Percentiles rank a stretch among this genome's conserved stretches.
Evolutionary conservation across 805 yeast species (phyloP).

Genomic region (Wickerhamiella sorbophila): DNA sequence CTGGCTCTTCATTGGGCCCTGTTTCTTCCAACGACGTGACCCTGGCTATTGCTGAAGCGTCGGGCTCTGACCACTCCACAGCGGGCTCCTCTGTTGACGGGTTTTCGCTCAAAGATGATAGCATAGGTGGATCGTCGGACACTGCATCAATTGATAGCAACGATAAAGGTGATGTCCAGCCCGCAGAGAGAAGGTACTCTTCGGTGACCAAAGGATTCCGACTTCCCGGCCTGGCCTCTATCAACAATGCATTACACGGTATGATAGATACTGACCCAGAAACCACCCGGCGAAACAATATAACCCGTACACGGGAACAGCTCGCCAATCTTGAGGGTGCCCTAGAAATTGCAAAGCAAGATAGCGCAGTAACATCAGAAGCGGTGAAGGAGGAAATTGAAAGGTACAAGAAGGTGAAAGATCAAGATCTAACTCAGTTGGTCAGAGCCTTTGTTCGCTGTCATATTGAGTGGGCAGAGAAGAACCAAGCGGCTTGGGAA

Average conservation of each 20-base stretch:
- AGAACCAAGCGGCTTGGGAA: constrained; percentile 53
- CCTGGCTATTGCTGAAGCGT: neutral
- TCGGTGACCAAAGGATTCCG: constrained; percentile 26
- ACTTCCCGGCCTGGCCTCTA: constrained; percentile 38
- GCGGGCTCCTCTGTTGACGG: neutral
- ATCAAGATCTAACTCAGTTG: constrained; percentile 38
- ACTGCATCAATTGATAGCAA: neutral
- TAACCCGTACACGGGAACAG: constrained; percentile 32
- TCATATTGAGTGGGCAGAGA: constrained; percentile 50
- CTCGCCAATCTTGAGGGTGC: constrained; percentile 37
- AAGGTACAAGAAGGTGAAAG: constrained; percentile 36
- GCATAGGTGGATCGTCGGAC: neutral
- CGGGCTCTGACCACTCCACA: neutral
- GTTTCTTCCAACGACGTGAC: neutral
- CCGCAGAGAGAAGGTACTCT: neutral
- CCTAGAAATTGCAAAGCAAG: constrained; percentile 37
- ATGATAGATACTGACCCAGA: constrained; percentile 57
- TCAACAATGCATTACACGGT: constrained; percentile 41
- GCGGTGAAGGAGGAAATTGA: constrained; percentile 30
- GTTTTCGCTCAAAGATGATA: neutral
- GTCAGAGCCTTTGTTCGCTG: constrained; percentile 39
- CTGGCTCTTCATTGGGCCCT: neutral
- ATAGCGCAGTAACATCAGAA: constrained; percentile 35
- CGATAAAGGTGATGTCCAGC: neutral
- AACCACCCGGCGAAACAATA: constrained; percentile 39